Evolutionary conservation across 257 asterid genomes (phyloP), one percentile per base, ranked within the genome.

Genomic region (Capsicum chinense): DNA sequence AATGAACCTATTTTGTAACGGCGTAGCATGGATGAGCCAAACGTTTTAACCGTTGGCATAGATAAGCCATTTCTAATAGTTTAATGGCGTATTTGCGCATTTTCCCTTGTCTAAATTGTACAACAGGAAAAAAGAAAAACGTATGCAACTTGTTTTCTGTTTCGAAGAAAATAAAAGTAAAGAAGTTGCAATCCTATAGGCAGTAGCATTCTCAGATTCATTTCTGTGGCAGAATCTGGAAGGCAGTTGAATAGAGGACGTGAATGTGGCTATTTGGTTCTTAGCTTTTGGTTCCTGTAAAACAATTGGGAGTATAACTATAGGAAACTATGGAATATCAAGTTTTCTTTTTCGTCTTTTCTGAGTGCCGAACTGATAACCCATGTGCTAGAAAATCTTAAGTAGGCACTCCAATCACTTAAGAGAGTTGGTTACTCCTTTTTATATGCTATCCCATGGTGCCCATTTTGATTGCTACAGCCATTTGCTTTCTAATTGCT

Each of bases 371-470:
- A 70, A 37, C 33, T 70, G 57, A 8, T 44, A 9, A 47, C 10
- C n/a, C 57, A 71, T 71, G 52, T 44, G 16, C 79, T 44, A n/a
- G 79, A 71, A 71, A 44, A 71, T n/a, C 39, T 71, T 26, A 33
- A 37, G 37, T n/a, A 9, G 71, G 42, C 70, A 63, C 42, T 26
- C 44, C 44, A 19, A 64, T 66, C 9, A 33, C 44, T 26, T 64
- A 44, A 42, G 48, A 33, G 47, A 26, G 9, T 63, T 62, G 14
- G 9, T 12, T 64, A 62, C 37, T 62, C 5, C 15, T 26, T 19
- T 62, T 62, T 62, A 62, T 19, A n/a, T n/a, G 70, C 47, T 5
- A 64, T 64, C 44, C 44, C 19, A 19, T 12, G 6, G 17, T 64
- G 17, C 35, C 44, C 39, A 64, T 64, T 64, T 26, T 70, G 56